Evolutionary conservation across 2,329 filamentous ascomycete genomes (phyloP).

Genomic region (Knoxdaviesia capensis): DNA sequence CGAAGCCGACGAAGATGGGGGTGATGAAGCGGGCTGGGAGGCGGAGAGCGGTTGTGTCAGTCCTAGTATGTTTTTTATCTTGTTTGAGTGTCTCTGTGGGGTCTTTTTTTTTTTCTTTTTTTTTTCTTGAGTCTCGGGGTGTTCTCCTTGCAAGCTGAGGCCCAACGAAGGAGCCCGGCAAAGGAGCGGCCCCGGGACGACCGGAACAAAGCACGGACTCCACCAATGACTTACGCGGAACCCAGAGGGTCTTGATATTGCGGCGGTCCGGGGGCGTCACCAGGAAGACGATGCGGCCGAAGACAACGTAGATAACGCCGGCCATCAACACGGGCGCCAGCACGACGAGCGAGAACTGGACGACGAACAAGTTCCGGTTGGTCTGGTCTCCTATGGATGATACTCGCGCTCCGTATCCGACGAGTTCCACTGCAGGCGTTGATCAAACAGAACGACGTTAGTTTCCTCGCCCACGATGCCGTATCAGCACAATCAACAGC

Average conservation of each 20-base stretch:
- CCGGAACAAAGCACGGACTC: too few relatives aligned
- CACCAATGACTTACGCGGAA: background rate
- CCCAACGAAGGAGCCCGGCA: too few relatives aligned
- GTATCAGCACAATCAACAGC: too few relatives aligned
- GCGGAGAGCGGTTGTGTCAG: too few relatives aligned
- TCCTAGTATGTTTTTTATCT: too few relatives aligned
- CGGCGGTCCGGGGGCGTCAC: conserved; percentile 1
- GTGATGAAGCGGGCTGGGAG: conserved; percentile 8
- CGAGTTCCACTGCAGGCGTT: background rate
- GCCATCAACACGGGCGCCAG: conserved; percentile 9
- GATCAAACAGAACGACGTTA: background rate
- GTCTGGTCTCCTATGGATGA: background rate
- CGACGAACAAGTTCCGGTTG: conserved; percentile 4
- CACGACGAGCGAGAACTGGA: conserved; percentile 8
- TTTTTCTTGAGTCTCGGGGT: too few relatives aligned
- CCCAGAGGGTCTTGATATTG: conserved; percentile 1
- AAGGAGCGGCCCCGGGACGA: too few relatives aligned
- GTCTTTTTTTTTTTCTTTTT: too few relatives aligned
- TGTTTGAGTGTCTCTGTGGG: too few relatives aligned
- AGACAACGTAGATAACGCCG: conserved; percentile 9
- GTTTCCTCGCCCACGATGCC: too few relatives aligned
- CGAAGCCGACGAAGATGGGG: conserved; percentile 19
- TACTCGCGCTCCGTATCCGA: background rate
- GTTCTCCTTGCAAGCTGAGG: too few relatives aligned
- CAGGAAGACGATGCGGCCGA: conserved; percentile 4